Conservation (phyloP, 2,329 filamentous ascomycete genomes). For the Pseudogymnoascus sp. region DNA sequence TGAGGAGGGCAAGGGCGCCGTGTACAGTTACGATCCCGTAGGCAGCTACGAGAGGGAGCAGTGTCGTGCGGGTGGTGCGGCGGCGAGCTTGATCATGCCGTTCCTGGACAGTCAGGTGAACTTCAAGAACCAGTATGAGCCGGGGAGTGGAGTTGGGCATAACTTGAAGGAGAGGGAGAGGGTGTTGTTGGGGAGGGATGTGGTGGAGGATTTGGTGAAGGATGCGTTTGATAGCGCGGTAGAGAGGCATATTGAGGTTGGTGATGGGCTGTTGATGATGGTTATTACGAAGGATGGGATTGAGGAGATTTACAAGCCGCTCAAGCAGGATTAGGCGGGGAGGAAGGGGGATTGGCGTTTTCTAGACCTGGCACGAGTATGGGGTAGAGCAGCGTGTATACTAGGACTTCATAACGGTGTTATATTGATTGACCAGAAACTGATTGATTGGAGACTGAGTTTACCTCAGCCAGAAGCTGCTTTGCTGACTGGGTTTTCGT, state of each 20-base stretch:
- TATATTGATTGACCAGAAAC: not conserved
- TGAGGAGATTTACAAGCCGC: slow-evolving; percentile 71
- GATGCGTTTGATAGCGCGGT: slow-evolving; percentile 98
- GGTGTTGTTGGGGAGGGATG: slow-evolving; percentile 61
- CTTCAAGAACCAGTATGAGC: slow-evolving; percentile 97
- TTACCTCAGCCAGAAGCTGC: not conserved
- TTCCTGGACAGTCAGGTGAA: slow-evolving; percentile 99
- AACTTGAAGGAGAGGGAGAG: slow-evolving; percentile 66
- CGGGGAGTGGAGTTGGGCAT: slow-evolving; percentile 77
- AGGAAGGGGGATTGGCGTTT: not conserved
- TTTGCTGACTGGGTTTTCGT: not conserved
- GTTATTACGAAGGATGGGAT: slow-evolving; percentile 84
- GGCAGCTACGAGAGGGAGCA: slow-evolving; percentile 97
- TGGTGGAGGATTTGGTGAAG: slow-evolving; percentile 82
- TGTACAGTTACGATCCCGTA: slow-evolving; percentile 97
- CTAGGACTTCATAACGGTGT: slow-evolving; percentile 4
- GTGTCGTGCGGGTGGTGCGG: slow-evolving; percentile 87
- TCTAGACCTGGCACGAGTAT: slow-evolving; percentile 7
- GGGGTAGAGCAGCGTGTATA: slow-evolving; percentile 2
- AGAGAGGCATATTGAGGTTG: slow-evolving; percentile 98
- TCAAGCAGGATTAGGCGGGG: slow-evolving; percentile 75
- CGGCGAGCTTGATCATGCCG: slow-evolving; percentile 93
- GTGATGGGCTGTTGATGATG: slow-evolving; percentile 92
- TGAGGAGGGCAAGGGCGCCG: slow-evolving; percentile 85
- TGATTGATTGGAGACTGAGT: not conserved